These are phyloP conservation scores for Fusarium nisikadoi DNA, from an alignment of 2,329 filamentous ascomycete genomes.

Conservation along the genomic window DNA sequence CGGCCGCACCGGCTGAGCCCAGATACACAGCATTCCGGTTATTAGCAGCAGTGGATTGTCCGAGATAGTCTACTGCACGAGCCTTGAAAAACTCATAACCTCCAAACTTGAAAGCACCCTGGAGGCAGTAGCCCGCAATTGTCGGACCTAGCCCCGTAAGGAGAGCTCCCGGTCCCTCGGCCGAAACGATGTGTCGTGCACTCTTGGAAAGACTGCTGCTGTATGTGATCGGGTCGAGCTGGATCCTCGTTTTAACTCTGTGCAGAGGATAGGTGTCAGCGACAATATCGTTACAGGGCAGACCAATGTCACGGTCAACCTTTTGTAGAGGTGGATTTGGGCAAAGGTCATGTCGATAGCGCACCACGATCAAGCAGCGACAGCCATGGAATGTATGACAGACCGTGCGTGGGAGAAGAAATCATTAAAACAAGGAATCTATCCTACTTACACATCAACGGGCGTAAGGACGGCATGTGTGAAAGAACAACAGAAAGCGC, in stretches of 20 bases:
- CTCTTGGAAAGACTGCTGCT: neutral
- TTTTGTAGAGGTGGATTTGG: neutral
- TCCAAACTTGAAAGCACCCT: neutral
- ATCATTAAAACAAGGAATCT: too few species aligned
- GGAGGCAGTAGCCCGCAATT: neutral
- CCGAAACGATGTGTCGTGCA: neutral
- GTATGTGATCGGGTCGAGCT: neutral
- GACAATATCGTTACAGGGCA: rapidly evolving
- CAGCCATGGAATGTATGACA: too few species aligned
- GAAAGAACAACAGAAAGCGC: neutral
- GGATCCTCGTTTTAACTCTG: neutral
- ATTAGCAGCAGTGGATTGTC: neutral
- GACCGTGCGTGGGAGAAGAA: too few species aligned
- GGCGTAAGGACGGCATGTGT: neutral
- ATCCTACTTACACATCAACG: neutral
- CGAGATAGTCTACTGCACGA: neutral
- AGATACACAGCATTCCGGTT: neutral
- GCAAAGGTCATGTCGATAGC: too few species aligned
- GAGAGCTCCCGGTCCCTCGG: neutral
- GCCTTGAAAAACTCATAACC: neutral
- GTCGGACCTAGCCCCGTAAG: neutral
- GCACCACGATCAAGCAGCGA: too few species aligned
- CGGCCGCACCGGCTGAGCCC: neutral
- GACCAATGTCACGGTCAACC: too few species aligned
- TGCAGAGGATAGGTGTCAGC: neutral